phyloP scores from a whole-genome alignment of 164 flowering plant species.

The Magnolia officinalis region DNA sequence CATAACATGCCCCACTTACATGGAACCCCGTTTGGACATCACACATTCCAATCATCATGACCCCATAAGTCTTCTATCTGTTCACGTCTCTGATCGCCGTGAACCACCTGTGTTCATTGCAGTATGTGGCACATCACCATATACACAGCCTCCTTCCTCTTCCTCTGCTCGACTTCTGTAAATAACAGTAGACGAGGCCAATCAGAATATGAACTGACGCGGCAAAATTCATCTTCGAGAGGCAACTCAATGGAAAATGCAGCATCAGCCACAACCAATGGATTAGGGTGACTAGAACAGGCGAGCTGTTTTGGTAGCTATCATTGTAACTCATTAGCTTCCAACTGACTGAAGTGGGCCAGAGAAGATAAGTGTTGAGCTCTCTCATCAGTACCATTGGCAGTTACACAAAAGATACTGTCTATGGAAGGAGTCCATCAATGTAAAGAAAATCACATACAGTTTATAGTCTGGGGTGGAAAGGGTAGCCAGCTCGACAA shows the following conservation, averaged over 20 bases:
- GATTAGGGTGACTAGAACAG: not conserved
- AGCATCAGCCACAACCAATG: not conserved
- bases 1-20: not conserved
- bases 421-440: no score
- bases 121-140: conserved; percentile 86
- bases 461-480: not conserved
- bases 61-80: not conserved
- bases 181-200: conserved; percentile 25
- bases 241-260: conserved; percentile 12
- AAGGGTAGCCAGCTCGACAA: not conserved
- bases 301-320: not conserved
- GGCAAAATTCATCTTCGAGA: conserved; percentile 59
- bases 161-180: conserved; percentile 65
- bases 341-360: not conserved
- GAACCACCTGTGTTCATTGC: conserved; percentile 22
- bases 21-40: no score
- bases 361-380: not conserved
- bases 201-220: conserved; percentile 49
- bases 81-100: conserved; percentile 1
- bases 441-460: no score
- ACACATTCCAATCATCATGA: not conserved
- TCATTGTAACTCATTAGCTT: not conserved
- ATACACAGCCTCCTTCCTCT: conserved; percentile 87
- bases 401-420: not conserved
- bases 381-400: not conserved